Conservation (phyloP, 768 basidiomycete species). For the Tylopilus felleus region DNA sequence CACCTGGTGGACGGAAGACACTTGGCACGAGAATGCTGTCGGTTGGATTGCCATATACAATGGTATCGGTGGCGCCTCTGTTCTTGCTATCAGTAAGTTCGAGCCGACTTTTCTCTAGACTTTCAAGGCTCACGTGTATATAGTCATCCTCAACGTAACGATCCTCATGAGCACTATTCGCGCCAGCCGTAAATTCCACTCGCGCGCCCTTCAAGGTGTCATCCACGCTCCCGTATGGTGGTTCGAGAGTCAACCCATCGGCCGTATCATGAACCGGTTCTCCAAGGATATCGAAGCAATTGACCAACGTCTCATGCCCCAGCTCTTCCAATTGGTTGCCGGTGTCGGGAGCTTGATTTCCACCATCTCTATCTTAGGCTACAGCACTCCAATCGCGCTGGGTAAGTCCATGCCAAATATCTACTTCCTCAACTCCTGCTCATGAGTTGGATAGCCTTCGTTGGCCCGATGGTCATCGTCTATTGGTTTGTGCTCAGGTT, state of each 20-base stretch:
- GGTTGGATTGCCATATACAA: constrained; percentile 31
- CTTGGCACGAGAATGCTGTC: constrained; percentile 21
- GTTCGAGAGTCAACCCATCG: constrained; percentile 36
- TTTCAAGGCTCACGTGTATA: background rate
- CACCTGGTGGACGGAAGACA: constrained; percentile 30
- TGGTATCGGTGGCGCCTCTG: constrained; percentile 22
- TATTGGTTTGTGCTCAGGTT: constrained; percentile 43
- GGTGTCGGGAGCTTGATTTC: constrained; percentile 25
- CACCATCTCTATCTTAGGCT: constrained; percentile 22
- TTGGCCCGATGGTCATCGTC: constrained; percentile 26
- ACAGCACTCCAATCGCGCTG: constrained; percentile 31
- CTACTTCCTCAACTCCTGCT: constrained; percentile 16
- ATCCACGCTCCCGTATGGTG: constrained; percentile 28
- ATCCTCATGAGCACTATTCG: constrained; percentile 27
- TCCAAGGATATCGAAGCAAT: constrained; percentile 41
- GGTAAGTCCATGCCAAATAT: constrained; percentile 32
- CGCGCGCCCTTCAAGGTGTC: constrained; percentile 21
- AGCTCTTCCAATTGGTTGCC: constrained; percentile 26
- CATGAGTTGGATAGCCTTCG: constrained; percentile 15
- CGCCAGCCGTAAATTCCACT: constrained; percentile 28
- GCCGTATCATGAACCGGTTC: constrained; percentile 47
- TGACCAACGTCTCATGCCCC: constrained; percentile 36
- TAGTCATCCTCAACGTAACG: constrained; percentile 26
- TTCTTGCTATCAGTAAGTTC: constrained; percentile 19
- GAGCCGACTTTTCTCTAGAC: background rate